Base-by-base conservation (phyloP, 345 rosid species). In the Ricinus communis region DNA sequence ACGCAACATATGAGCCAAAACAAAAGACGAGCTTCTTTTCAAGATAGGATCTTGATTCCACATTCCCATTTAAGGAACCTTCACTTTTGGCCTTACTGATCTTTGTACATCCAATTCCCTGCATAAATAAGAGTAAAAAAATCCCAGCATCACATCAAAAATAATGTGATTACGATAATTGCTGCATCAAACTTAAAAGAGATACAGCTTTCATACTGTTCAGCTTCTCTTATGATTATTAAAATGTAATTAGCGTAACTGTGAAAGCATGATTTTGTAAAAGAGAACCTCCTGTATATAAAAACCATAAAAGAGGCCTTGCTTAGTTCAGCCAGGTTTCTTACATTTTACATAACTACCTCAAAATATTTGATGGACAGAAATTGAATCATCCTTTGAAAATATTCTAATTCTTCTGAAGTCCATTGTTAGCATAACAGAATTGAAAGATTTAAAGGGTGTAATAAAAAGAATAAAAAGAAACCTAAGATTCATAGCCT, bases 21-120 rank as follows among this genome's bases (percentile, higher is more conserved):
- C 96, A 91, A 81, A 91, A 93, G 68, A 93, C 98, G 38, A 93
- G 96, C 88, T 83, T 93, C 85, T 93, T 93, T 74, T 93, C 98
- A 55, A 93, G 98, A 82, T 87, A 91, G 36, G 98, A 89, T 86
- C 98, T 93, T 66, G 93, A 89, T 74, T 89, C 93, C 61, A 85
- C 72, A 79, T 87, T 88, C 47, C 84, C 90, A 79, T 77, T 82
- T 68, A 79, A 77, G 24, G 90, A 89, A 50, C 90, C 97, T 79
- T 87, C 93, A 46, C 73, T 84, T 77, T 73, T 79, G 68, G 86
- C 85, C 84, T 88, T 89, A 25, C 90, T 86, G 75, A 93, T 88
- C 81, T 93, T 93, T 57, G 98, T 89, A 65, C 97, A 93, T 70
- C 97, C 98, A 76, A 93, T 89, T 80, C 98, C 98, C 92, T 85